These are phyloP conservation scores for Leishmania major DNA, from an alignment of 208 protist genomes.

Conservation along the genomic window DNA sequence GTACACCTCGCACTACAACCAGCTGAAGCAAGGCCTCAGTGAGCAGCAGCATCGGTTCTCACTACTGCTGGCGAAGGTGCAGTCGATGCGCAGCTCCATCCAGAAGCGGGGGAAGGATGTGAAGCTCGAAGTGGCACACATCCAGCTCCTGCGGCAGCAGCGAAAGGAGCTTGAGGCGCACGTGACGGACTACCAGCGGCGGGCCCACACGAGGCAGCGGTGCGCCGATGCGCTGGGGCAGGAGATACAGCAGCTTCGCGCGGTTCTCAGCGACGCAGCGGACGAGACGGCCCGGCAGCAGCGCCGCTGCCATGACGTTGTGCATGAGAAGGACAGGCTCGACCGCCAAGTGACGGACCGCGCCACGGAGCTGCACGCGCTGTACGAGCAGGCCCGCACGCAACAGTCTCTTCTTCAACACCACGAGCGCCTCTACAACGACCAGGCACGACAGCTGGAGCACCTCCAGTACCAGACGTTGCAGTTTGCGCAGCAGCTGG, in stretches of 20 bases:
- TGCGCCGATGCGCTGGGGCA: slow-evolving; percentile 46
- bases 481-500: slow-evolving; percentile 55
- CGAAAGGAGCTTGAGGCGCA: slow-evolving; percentile 54
- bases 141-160: slow-evolving; percentile 55
- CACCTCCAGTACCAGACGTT: slow-evolving; percentile 67
- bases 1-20: slow-evolving; percentile 96
- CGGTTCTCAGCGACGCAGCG: slow-evolving; percentile 93
- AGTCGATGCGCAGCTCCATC: slow-evolving; percentile 94
- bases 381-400: slow-evolving; percentile 98
- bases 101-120: slow-evolving; percentile 67
- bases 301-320: slow-evolving; percentile 92
- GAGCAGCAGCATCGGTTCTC: slow-evolving; percentile 95
- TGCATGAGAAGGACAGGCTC: slow-evolving; percentile 95
- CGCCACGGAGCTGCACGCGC: slow-evolving; percentile 92
- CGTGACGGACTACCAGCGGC: slow-evolving; percentile 44
- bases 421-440: slow-evolving; percentile 93
- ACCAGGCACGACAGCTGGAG: slow-evolving; percentile 68
- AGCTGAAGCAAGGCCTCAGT: slow-evolving; percentile 93
- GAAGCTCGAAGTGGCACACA: slow-evolving; percentile 39
- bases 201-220: slow-evolving; percentile 40
- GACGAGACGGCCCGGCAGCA: slow-evolving; percentile 86
- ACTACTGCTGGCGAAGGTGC: slow-evolving; percentile 94
- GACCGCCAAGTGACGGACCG: slow-evolving; percentile 93
- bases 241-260: slow-evolving; percentile 92
- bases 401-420: slow-evolving; percentile 94